Evolutionary conservation across 345 rosid species (phyloP).

Genomic region (Euphorbia pulcherrima): DNA sequence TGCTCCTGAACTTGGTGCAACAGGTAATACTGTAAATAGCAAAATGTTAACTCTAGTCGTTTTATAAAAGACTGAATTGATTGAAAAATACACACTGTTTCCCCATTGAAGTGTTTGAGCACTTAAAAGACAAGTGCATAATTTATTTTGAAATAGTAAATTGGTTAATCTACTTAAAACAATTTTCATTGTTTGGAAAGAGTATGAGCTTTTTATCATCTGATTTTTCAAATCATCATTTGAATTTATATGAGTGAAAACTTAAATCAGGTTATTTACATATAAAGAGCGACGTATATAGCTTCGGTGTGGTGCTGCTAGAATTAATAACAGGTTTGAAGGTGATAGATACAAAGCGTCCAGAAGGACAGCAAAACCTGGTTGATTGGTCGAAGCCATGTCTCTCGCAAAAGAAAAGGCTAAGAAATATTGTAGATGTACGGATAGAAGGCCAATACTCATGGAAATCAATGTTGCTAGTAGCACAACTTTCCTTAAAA

Average conservation of each 20-base stretch:
- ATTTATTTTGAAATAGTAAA: too few species aligned
- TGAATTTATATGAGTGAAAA: too few species aligned
- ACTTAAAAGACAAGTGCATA: too few species aligned
- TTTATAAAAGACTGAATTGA: too few species aligned
- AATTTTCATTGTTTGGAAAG: too few species aligned
- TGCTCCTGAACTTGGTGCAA: conserved; percentile 62
- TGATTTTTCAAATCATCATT: too few species aligned
- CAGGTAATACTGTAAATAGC: conserved; percentile 36
- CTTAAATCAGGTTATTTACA: conserved; percentile 54
- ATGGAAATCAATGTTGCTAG: conserved; percentile 34
- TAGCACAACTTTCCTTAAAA: conserved; percentile 40
- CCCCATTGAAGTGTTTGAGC: too few species aligned
- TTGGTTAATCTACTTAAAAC: too few species aligned
- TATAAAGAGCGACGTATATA: conserved; percentile 66
- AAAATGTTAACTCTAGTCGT: too few species aligned
- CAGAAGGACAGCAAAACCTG: conserved; percentile 39
- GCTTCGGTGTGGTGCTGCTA: conserved; percentile 62
- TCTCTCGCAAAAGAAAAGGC: conserved; percentile 38
- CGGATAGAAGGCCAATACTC: conserved; percentile 56
- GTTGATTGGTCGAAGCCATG: conserved; percentile 49
- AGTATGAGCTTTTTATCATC: too few species aligned
- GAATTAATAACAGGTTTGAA: conserved; percentile 55
- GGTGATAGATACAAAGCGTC: conserved; percentile 40
- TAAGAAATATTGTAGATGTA: conserved; percentile 38
- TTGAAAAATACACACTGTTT: too few species aligned